Evolutionary conservation across 805 yeast species (phyloP), one percentile per base, ranked within the genome.

Genomic region (Priceomyces carsonii): DNA sequence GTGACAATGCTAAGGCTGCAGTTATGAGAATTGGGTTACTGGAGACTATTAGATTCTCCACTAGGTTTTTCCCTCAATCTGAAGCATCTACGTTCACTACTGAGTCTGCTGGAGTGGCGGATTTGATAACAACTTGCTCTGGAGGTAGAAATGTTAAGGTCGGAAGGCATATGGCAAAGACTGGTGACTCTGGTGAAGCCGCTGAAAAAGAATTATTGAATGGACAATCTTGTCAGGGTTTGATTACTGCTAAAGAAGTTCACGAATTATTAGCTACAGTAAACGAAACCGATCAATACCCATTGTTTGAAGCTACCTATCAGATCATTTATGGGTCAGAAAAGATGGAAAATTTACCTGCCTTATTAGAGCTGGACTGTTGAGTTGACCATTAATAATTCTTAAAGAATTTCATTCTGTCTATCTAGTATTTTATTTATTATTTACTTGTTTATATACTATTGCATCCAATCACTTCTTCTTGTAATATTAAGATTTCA

Each of bases 91-190:
- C 99, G 18, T 90, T 90, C 65, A 86, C 95, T 45, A 83, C 82
- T 60, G 98, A 93, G 67, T 77, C 88, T 45, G 96, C 96, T 15
- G 99, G 99, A 67, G 98, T 93, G 38, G 99, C 99, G 24, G 99
- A 93, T 63, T 75, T 93, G 56, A 93, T 93, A 64, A 93, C 99
- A 36, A 89, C 99, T 12, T 93, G 99, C 69, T 78, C 95, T 13
- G 97, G 97, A 57, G 99, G 99, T 57, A 80, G 99, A 71, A 93
- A 93, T 69, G 95, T 86, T 51, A 78, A 84, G 60, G 95, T 93
- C 42, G 97, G 93, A 35, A 80, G 75, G 50, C 82, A 77, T 61
- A 84, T 87, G 85, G 91, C 95, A 40, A 73, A 79, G 61, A 73
- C 89, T 42, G 83, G 84, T 42, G 85, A 80, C 53, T 63, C 79